phyloP scores from a whole-genome alignment of 805 yeast species.

The Pichia nanzhaoensis region DNA sequence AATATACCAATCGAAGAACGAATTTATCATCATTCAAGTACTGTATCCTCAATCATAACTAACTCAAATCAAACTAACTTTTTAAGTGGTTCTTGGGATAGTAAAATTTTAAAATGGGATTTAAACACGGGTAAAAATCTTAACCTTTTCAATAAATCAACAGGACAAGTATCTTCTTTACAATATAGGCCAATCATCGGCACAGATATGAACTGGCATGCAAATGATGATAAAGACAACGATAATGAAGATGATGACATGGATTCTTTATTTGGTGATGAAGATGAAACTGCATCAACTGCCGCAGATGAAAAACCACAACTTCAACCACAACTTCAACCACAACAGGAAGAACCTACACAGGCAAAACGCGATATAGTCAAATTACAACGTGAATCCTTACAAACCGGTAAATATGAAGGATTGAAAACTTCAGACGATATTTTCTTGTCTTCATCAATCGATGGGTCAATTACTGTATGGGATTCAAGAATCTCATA shows the following conservation, averaged over 20 bases:
- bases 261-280: constrained; percentile 43
- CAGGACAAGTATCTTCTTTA: constrained; percentile 75
- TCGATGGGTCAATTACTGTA: constrained; percentile 72
- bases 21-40: constrained; percentile 48
- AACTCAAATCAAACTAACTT: constrained; percentile 57
- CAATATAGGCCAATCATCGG: constrained; percentile 62
- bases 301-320: too few species aligned
- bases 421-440: constrained; percentile 30
- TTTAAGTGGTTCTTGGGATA: constrained; percentile 90
- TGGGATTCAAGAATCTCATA: constrained; percentile 68
- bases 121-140: constrained; percentile 58
- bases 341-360: background rate
- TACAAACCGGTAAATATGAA: constrained; percentile 22
- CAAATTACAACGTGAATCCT: constrained; percentile 41
- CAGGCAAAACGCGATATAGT: constrained; percentile 13
- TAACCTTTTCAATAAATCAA: constrained; percentile 44
- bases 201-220: constrained; percentile 29
- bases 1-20: constrained; percentile 17
- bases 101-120: constrained; percentile 76
- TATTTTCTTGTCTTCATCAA: constrained; percentile 69
- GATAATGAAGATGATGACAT: constrained; percentile 15
- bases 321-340: background rate
- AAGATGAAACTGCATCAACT: too few species aligned
- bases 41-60: constrained; percentile 67
- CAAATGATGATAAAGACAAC: constrained; percentile 22